Percentiles rank a stretch among this genome's conserved stretches.
These are phyloP conservation scores for Alternaria triticimaculans DNA, from an alignment of 2,329 filamentous ascomycete species.

Conservation along the genomic window DNA sequence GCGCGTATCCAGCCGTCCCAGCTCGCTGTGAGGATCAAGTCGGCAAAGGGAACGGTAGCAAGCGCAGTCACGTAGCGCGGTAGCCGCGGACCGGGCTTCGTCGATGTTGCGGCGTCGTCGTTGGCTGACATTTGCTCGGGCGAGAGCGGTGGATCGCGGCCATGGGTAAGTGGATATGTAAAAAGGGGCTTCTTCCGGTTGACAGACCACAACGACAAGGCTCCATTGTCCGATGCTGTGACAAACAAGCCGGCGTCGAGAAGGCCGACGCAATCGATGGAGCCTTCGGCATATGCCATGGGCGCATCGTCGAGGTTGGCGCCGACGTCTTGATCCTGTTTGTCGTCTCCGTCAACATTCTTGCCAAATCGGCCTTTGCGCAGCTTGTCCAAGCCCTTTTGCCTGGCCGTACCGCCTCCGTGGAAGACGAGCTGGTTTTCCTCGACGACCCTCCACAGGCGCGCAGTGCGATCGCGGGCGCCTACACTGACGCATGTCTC, in stretches of 20 bases:
- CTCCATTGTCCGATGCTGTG: conserved; percentile 91
- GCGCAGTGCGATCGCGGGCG: conserved; percentile 85
- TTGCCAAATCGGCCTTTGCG: conserved; percentile 45
- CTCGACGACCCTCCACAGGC: conserved; percentile 95
- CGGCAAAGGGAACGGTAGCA: conserved; percentile 84
- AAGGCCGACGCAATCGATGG: conserved; percentile 89
- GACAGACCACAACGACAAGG: conserved; percentile 83
- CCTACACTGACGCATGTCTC: conserved; percentile 93
- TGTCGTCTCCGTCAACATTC: conserved; percentile 47
- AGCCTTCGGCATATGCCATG: conserved; percentile 71
- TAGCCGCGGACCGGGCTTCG: conserved; percentile 59
- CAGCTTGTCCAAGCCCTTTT: conserved; percentile 49
- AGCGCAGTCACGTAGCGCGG: conserved; percentile 93
- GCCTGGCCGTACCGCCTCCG: conserved; percentile 68
- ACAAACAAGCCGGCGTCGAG: conserved; percentile 89
- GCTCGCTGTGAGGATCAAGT: conserved; percentile 87
- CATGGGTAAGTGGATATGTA: conserved; percentile 81
- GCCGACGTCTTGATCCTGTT: conserved; percentile 53
- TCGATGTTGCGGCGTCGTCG: conserved; percentile 61
- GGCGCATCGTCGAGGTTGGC: conserved; percentile 50
- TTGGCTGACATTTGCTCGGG: conserved; percentile 73
- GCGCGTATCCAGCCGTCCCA: conserved; percentile 90
- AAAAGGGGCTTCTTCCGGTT: conserved; percentile 95
- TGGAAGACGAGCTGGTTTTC: conserved; percentile 96
- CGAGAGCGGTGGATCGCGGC: conserved; percentile 74